These are phyloP conservation scores for Plectranthus barbatus DNA, from an alignment of 257 asterid species.

Conservation along the genomic window DNA sequence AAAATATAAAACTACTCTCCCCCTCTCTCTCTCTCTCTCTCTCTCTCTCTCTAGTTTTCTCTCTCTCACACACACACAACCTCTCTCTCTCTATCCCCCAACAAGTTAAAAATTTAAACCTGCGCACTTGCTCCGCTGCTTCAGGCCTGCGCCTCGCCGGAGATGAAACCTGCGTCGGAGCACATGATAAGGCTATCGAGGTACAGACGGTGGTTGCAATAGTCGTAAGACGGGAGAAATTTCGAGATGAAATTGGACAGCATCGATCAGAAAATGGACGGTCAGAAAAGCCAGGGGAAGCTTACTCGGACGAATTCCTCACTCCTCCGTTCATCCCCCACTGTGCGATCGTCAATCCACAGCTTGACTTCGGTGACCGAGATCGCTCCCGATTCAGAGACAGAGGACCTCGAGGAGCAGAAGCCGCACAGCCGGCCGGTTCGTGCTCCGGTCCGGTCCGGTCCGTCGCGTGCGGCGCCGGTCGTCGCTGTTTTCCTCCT, in stretches of 20 bases:
- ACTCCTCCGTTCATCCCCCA: constrained; percentile 87
- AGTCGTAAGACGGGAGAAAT: neutral
- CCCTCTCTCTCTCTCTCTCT: constrained; percentile 8
- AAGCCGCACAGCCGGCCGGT: constrained; percentile 66
- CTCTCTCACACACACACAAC: constrained; percentile 16
- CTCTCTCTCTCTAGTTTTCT: neutral
- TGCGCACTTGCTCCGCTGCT: constrained; percentile 19
- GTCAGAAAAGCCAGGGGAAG: constrained; percentile 65
- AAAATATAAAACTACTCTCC: constrained; percentile 9
- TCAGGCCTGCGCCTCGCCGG: constrained; percentile 34
- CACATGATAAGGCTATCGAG: constrained; percentile 38
- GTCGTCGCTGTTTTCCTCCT: constrained; percentile 34
- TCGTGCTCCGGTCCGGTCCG: constrained; percentile 19
- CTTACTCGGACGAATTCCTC: constrained; percentile 81
- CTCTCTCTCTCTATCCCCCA: neutral
- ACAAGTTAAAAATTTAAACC: constrained; percentile 7
- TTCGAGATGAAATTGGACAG: constrained; percentile 6
- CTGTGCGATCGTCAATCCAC: constrained; percentile 72
- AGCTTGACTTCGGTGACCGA: constrained; percentile 72
- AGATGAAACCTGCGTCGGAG: constrained; percentile 59
- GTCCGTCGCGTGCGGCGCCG: constrained; percentile 31
- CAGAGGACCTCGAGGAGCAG: constrained; percentile 76
- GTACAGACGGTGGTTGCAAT: constrained; percentile 37
- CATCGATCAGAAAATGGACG: constrained; percentile 47
- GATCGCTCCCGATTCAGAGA: constrained; percentile 40